Evolutionary conservation across 2,329 filamentous ascomycete species (phyloP), one percentile per base, ranked within the genome.

Genomic region (Xylariaceae sp.): DNA sequence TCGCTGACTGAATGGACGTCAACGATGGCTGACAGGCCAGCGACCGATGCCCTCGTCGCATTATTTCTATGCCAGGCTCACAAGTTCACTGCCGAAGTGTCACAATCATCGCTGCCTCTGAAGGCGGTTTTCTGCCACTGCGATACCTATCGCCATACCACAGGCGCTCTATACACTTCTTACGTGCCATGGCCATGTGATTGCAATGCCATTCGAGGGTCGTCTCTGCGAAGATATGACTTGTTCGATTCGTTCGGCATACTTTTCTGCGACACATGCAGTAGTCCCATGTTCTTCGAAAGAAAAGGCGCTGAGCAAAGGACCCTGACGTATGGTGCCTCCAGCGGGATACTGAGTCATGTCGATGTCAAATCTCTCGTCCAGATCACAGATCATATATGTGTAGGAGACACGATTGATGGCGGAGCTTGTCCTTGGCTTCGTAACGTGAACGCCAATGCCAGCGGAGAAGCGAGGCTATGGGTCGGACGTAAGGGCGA

Each of bases 381-480:
- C 19, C 54, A 55, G 11, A 63, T 69, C 35, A 53, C 44, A 0
- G 51, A 67, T 1, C 72, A 78, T 47, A 69, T 75, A 3, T 78
- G 71, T 49, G 64, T 80, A 1, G 69, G 62, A 1, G 76, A 81
- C 48, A 81, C 78, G 0, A 27, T 67, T 1, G 78, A 82, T 56
- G 78, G 78, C 2, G 78, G 80, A 0, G 69, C 76, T 1, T 70
- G 70, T 2, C 58, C 68, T 1, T 81, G 75, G 75, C 57, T 79
- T 5, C 65, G 64, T 19, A 55, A 64, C 6, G 45, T 62, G 0
- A 71, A 73, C 38, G 47, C 54, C 1, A 62, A 68, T 39, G 67
- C 65, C 0, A 44, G 32, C 9, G 49, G 31, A 3, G n/a, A 27
- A 27, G 46, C 60, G 1, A 57, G 55, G 7, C 49, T 62, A 0